phyloP scores from a whole-genome alignment of 2,329 filamentous ascomycete genomes.

The Neophaeococcomyces aloes region DNA sequence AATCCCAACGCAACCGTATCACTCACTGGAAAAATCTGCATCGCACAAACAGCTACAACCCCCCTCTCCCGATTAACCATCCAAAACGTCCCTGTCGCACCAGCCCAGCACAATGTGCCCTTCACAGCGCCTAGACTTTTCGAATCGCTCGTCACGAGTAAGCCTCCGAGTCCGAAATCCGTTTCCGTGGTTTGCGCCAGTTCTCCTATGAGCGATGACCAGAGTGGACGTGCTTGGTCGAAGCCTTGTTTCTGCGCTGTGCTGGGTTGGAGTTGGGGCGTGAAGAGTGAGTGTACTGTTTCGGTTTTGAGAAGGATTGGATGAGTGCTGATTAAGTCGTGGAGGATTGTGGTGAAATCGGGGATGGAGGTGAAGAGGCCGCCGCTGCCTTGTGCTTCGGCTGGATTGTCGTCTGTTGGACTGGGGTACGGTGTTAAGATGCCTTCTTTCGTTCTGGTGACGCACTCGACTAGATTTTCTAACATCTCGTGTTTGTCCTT shows the following conservation, averaged over 20 bases:
- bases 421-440: neutral
- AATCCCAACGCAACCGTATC: neutral
- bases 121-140: neutral
- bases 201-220: neutral
- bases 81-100: constrained; percentile 2
- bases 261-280: neutral
- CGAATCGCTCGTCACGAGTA: neutral
- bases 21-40: neutral
- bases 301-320: neutral
- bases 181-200: no score
- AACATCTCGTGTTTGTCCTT: neutral
- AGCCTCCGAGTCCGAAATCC: neutral
- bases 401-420: neutral
- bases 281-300: neutral
- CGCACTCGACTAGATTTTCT: neutral
- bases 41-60: constrained; percentile 2
- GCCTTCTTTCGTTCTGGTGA: neutral
- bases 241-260: neutral
- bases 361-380: neutral
- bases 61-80: neutral
- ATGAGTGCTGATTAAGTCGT: neutral
- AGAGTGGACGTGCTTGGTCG: neutral
- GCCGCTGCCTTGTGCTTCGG: neutral
- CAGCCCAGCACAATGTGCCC: neutral
- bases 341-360: neutral